Evolutionary conservation across 108 stramenopile species (phyloP).

Genomic region (Skeletonema grethae): DNA sequence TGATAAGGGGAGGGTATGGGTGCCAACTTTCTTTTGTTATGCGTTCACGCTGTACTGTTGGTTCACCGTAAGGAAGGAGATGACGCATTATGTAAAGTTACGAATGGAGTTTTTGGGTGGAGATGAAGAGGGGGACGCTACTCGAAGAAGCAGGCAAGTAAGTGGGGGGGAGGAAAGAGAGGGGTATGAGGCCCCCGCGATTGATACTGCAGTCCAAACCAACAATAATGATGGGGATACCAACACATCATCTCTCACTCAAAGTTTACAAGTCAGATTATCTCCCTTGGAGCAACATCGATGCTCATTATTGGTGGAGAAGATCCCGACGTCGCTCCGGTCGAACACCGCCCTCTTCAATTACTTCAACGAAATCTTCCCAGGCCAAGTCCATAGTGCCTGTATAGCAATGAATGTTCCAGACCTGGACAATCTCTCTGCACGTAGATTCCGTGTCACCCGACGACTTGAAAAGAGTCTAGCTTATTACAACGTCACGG

Average conservation of each 20-base stretch:
- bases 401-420: conserved; percentile 80
- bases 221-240: background rate
- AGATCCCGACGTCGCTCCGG: conserved; percentile 79
- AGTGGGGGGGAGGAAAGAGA: conserved; percentile 7
- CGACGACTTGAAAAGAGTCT: conserved; percentile 83
- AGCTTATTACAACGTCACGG: conserved; percentile 76
- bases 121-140: conserved; percentile 45
- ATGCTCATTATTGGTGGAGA: conserved; percentile 83
- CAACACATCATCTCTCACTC: background rate
- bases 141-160: background rate
- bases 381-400: conserved; percentile 77
- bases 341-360: conserved; percentile 78
- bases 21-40: conserved; percentile 86
- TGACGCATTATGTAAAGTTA: conserved; percentile 84
- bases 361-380: conserved; percentile 90
- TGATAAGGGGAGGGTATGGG: conserved; percentile 77
- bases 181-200: conserved; percentile 34
- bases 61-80: conserved; percentile 86
- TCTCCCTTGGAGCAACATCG: conserved; percentile 59
- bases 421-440: conserved; percentile 70
- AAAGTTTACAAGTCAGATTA: conserved; percentile 5
- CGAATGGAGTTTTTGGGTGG: conserved; percentile 72
- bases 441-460: conserved; percentile 60
- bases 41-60: conserved; percentile 78
- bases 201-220: background rate